These are phyloP conservation scores for Periconia macrospinosa DNA, from an alignment of 2,329 filamentous ascomycete genomes.

Conservation along the genomic window DNA sequence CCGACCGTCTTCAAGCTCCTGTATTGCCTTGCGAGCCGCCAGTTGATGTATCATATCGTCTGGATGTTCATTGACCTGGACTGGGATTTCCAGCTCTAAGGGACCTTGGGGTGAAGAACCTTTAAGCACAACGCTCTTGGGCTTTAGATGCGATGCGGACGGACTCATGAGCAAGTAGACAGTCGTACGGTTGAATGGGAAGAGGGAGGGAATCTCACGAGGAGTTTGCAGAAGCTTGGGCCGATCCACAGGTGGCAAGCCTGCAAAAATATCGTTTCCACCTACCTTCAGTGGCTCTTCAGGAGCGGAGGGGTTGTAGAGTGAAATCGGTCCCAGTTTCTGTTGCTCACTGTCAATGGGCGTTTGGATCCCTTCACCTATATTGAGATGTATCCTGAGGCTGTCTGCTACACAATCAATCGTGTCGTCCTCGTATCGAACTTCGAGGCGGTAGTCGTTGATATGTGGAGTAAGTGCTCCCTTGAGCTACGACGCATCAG, in stretches of 20 bases:
- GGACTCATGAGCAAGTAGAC: slow-evolving; percentile 66
- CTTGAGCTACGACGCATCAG: slow-evolving; percentile 50
- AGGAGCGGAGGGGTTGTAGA: slow-evolving; percentile 55
- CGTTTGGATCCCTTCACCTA: too few relatives aligned
- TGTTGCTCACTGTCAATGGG: background rate
- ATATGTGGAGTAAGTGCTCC: slow-evolving; percentile 67
- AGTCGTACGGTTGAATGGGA: slow-evolving; percentile 64
- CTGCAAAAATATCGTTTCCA: slow-evolving; percentile 43
- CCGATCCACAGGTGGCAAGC: too few relatives aligned
- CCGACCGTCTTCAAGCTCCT: slow-evolving; percentile 68
- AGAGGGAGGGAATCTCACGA: slow-evolving; percentile 62
- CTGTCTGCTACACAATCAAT: slow-evolving; percentile 57
- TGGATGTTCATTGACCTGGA: slow-evolving; percentile 50
- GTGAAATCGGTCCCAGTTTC: slow-evolving; percentile 52
- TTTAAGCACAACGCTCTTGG: slow-evolving; percentile 59
- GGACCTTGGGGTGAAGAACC: slow-evolving; percentile 59
- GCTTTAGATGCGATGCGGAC: slow-evolving; percentile 46
- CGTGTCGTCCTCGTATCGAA: slow-evolving; percentile 61
- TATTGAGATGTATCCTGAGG: slow-evolving; percentile 40
- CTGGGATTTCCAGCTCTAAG: slow-evolving; percentile 63
- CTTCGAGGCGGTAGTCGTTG: slow-evolving; percentile 61
- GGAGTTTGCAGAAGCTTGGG: slow-evolving; percentile 67
- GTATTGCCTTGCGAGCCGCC: slow-evolving; percentile 64
- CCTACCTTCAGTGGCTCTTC: slow-evolving; percentile 48
- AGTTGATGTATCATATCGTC: slow-evolving; percentile 67